Conservation (phyloP, 495 filamentous ascomycete genomes). For the Penicillium desertorum region DNA sequence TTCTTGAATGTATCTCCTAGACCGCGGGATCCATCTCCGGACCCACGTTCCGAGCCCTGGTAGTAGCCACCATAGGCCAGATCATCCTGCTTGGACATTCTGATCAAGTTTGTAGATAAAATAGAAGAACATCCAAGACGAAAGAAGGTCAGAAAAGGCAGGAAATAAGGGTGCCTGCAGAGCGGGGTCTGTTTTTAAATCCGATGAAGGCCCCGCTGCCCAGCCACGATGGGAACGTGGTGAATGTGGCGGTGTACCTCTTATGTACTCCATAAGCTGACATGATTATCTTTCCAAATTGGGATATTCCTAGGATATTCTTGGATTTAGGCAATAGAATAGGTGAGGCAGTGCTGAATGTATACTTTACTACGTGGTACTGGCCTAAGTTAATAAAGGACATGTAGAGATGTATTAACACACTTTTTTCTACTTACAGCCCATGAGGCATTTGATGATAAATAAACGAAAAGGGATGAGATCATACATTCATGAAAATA, state of each 20-base stretch:
- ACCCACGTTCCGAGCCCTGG: slow-evolving; percentile 27
- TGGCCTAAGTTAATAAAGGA: too few species aligned
- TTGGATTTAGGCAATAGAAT: background rate
- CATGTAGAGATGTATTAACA: background rate
- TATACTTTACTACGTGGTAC: background rate
- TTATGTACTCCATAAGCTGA: background rate
- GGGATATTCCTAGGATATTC: background rate
- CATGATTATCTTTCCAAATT: background rate
- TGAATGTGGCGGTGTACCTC: slow-evolving; percentile 8
- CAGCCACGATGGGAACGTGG: slow-evolving; percentile 14
- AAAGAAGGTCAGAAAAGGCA: background rate
- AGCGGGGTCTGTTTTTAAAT: slow-evolving; percentile 10
- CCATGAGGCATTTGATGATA: background rate
- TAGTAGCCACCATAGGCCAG: slow-evolving; percentile 60
- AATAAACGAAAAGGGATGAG: background rate
- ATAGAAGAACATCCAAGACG: background rate
- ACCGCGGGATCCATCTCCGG: slow-evolving; percentile 44
- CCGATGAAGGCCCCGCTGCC: slow-evolving; percentile 7
- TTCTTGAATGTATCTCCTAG: slow-evolving; percentile 56
- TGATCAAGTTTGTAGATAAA: background rate
- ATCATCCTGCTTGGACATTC: slow-evolving; percentile 51
- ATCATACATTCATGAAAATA: background rate
- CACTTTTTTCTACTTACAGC: background rate
- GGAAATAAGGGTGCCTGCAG: slow-evolving; percentile 4
- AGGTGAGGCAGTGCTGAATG: background rate